phyloP scores from a whole-genome alignment of 1,139 yeast genomes.

The Suhomyces chickasaworum region DNA sequence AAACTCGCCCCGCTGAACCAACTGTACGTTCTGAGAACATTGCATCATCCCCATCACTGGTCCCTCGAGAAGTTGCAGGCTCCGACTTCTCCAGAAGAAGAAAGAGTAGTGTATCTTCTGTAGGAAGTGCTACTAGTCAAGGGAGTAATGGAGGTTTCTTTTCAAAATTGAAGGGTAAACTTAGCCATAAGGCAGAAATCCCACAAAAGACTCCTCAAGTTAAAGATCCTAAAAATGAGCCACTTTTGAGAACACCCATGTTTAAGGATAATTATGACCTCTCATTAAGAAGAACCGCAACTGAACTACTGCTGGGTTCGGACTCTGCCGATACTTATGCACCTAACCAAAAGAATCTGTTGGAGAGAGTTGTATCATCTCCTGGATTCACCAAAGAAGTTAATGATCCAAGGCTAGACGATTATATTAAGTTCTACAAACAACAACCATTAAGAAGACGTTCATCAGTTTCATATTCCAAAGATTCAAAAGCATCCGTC shows the following conservation, averaged over 20 bases:
- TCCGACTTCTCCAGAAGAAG: slow-evolving; percentile 17
- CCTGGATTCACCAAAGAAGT: slow-evolving; percentile 17
- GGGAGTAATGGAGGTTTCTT: slow-evolving; percentile 30
- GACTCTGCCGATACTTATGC: background rate
- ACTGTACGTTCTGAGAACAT: slow-evolving; percentile 36
- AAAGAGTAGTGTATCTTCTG: slow-evolving; percentile 23
- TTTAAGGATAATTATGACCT: slow-evolving; percentile 19
- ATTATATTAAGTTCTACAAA: slow-evolving; percentile 55
- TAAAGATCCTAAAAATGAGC: slow-evolving; percentile 10
- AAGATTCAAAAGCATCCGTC: slow-evolving; percentile 9
- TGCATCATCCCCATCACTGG: slow-evolving; percentile 12
- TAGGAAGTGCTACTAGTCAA: slow-evolving; percentile 18
- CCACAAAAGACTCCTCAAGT: background rate
- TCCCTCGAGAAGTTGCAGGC: slow-evolving; percentile 9
- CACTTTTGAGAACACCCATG: slow-evolving; percentile 5
- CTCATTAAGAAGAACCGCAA: slow-evolving; percentile 3
- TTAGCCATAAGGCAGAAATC: slow-evolving; percentile 16
- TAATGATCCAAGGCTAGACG: slow-evolving; percentile 57
- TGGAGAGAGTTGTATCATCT: slow-evolving; percentile 21
- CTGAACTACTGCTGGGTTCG: background rate
- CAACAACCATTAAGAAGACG: slow-evolving; percentile 29
- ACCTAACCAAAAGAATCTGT: background rate
- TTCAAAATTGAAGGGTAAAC: slow-evolving; percentile 40
- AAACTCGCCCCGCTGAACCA: slow-evolving; percentile 40
- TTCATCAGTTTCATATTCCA: slow-evolving; percentile 11